phyloP scores from a whole-genome alignment of 2,329 filamentous ascomycete genomes.

The Aschersonia sp. region DNA sequence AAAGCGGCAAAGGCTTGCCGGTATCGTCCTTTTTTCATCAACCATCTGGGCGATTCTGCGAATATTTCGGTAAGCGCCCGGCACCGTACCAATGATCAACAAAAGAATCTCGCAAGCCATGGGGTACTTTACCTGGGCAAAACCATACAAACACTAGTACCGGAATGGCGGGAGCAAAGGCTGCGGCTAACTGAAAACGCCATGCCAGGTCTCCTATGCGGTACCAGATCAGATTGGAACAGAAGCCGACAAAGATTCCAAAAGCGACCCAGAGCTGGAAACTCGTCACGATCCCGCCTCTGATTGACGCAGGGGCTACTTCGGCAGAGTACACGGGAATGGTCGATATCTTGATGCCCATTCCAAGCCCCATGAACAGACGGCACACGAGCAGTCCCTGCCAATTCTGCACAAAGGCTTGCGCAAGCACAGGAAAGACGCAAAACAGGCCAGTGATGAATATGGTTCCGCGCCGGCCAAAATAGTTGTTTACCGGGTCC shows the following conservation, averaged over 20 bases:
- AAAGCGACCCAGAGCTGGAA: conserved; percentile 33
- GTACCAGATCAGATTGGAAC: conserved; percentile 47
- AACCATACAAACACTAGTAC: conserved; percentile 39
- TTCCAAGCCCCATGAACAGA: conserved; percentile 41
- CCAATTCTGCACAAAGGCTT: conserved; percentile 36
- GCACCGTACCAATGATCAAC: background rate
- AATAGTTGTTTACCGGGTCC: conserved; percentile 21
- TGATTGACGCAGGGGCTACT: conserved; percentile 30
- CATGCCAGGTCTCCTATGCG: conserved; percentile 40
- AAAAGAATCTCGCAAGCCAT: background rate
- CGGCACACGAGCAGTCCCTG: conserved; percentile 23
- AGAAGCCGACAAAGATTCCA: conserved; percentile 51
- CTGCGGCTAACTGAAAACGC: conserved; percentile 47
- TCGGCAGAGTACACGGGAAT: conserved; percentile 39
- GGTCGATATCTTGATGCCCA: conserved; percentile 34
- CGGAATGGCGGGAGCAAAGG: conserved; percentile 48
- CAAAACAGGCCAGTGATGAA: conserved; percentile 42
- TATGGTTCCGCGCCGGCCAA: conserved; percentile 22
- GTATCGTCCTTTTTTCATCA: conserved; percentile 44
- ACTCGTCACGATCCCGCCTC: conserved; percentile 33
- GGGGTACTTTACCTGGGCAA: conserved; percentile 34
- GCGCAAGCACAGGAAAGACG: conserved; percentile 38
- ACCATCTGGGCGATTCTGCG: conserved; percentile 46
- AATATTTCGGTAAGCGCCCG: no score
- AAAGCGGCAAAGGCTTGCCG: conserved; percentile 39